These are phyloP conservation scores for Sporopachydermia cereana DNA, from an alignment of 1,139 yeast genomes.

Conservation along the genomic window DNA sequence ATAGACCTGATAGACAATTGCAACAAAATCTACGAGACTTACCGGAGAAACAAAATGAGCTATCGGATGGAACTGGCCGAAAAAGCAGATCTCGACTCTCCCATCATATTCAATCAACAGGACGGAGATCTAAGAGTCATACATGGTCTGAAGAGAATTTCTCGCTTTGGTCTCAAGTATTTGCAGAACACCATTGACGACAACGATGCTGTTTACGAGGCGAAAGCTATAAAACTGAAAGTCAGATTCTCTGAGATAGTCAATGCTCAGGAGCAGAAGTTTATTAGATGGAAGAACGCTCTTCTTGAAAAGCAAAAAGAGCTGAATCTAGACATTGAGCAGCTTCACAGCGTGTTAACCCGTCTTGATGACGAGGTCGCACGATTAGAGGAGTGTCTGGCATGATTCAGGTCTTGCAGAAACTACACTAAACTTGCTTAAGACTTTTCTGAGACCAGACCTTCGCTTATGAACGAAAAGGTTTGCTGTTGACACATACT, in stretches of 20 bases:
- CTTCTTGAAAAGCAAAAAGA: conserved; percentile 43
- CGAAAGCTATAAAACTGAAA: conserved; percentile 34
- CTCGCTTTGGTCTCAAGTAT: conserved; percentile 25
- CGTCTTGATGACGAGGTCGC: not conserved
- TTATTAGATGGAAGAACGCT: conserved; percentile 54
- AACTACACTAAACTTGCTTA: too few species aligned
- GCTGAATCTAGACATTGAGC: conserved; percentile 45
- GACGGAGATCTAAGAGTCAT: conserved; percentile 15
- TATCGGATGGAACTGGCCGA: conserved; percentile 28
- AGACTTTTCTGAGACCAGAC: too few species aligned
- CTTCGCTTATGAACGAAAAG: too few species aligned
- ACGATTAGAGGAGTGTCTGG: not conserved
- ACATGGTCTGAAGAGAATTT: conserved; percentile 28
- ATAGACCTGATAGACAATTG: conserved; percentile 50
- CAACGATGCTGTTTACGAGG: conserved; percentile 37
- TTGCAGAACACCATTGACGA: conserved; percentile 32
- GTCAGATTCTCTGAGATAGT: conserved; percentile 38
- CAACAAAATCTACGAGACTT: conserved; percentile 40
- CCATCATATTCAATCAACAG: conserved; percentile 10
- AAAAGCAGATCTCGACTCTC: conserved; percentile 10
- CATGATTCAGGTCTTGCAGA: too few species aligned
- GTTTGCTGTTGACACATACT: too few species aligned
- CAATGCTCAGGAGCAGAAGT: conserved; percentile 43
- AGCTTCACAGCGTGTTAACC: conserved; percentile 23
- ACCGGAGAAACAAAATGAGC: conserved; percentile 33